Evolutionary conservation across 106 monocot genomes (phyloP), one percentile per base, ranked within the genome.

Genomic region (Allium cepa): DNA sequence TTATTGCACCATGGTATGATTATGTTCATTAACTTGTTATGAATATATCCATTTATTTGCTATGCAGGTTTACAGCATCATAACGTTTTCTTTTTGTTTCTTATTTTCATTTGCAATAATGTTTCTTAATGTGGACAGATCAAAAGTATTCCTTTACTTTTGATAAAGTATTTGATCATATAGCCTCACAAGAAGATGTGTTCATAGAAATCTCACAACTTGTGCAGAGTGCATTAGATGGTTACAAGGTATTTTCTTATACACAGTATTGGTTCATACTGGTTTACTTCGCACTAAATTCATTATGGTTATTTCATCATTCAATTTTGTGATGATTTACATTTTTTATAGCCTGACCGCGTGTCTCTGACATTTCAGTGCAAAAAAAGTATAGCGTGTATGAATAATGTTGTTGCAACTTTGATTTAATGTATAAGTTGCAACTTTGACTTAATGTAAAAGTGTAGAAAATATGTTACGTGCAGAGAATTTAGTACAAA

Each of bases 171-270:
- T 99, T 99, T 56, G 67, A 71, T 56, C 92, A 89, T 22, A 87
- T 74, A 5, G 77, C 89, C 47, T 87, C 85, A 11, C 97, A 99
- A 69, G 80, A 85, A 65, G 87, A 82, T 74, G 87, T 92, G 14
- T 99, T 99, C 76, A 80, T 90, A 26, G 97, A 99, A 71, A 90
- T 97, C 50, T 97, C 97, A 47, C 88, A 97, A 55, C 77, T 97
- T 48, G 96, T 97, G 46, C 97, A 97, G 69, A 99, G 97, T 73
- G 97, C 97, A 4, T 69, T 99, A 4, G 97, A 99, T 80, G 97
- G 92, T 10, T 99, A 99, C 49, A 99, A 99, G 90, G 97, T 92
- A 28, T 11, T 59, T 9, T 18, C 18, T 59, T 59, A 15, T 17
- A 18, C 9, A 22, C n/a, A 10, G 53, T 55, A 12, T 55, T 55